A percentile compares a stretch with the other conserved stretches of the same genome.
phyloP scores from a whole-genome alignment of 2,329 filamentous ascomycete genomes.

The Venturia pyrina region DNA sequence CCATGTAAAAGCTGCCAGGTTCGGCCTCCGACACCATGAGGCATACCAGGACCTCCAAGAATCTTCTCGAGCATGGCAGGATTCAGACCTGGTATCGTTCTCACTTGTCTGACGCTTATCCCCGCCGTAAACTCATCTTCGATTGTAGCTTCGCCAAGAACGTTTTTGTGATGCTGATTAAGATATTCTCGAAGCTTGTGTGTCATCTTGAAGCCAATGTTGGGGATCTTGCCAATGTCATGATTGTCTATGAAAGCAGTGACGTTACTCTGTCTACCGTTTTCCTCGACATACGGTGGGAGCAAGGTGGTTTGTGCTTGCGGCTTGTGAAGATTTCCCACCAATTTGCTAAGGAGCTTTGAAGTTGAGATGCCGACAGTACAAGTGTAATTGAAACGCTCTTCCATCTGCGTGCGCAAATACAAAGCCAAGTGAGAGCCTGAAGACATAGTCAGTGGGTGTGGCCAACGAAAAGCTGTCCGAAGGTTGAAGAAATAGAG shows the following conservation, averaged over 20 bases:
- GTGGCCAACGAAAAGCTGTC: conserved; percentile 25
- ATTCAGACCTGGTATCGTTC: conserved; percentile 52
- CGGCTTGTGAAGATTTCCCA: conserved; percentile 76
- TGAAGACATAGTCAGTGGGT: conserved; percentile 38
- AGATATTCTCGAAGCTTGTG: conserved; percentile 56
- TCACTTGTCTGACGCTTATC: conserved; percentile 57
- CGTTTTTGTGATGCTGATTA: conserved; percentile 28
- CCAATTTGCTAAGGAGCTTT: conserved; percentile 78
- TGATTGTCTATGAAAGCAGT: conserved; percentile 63
- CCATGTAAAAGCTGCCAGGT: conserved; percentile 76
- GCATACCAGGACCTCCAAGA: conserved; percentile 49
- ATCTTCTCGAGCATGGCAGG: conserved; percentile 56
- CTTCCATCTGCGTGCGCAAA: conserved; percentile 61
- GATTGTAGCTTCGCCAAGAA: background rate
- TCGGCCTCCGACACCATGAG: conserved; percentile 60
- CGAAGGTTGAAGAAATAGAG: background rate
- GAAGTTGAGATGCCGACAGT: conserved; percentile 82
- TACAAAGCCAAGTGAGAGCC: conserved; percentile 67
- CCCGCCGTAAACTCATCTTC: background rate
- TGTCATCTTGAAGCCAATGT: conserved; percentile 73
- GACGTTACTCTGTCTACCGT: conserved; percentile 38
- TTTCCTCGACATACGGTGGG: conserved; percentile 42
- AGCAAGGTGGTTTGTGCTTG: conserved; percentile 77
- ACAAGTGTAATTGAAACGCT: conserved; percentile 72
- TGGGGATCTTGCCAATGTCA: conserved; percentile 71